phyloP scores from a whole-genome alignment of 202 grass and related monocot genomes.

The Hordeum pubiflorum region DNA sequence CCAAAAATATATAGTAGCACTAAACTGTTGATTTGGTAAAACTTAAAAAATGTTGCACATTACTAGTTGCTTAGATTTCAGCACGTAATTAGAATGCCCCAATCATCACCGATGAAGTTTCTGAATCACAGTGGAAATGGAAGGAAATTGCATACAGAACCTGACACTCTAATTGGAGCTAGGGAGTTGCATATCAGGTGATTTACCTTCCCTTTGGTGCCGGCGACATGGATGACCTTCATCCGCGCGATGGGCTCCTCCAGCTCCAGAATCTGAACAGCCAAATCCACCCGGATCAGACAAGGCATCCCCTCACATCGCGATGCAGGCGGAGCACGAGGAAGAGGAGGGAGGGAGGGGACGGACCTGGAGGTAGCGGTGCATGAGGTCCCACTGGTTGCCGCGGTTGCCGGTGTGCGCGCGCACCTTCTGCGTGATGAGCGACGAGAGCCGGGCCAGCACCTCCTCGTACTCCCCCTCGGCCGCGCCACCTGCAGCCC shows the following conservation, averaged over 20 bases:
- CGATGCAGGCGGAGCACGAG: neutral
- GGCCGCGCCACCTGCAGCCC: neutral
- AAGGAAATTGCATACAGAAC: neutral
- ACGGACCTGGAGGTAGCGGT: conserved; percentile 58
- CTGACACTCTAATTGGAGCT: neutral
- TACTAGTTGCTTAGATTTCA: neutral
- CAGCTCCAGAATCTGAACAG: conserved; percentile 77
- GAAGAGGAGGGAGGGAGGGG: no score
- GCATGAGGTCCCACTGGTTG: conserved; percentile 70
- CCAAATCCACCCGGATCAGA: conserved; percentile 20
- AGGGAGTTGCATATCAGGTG: neutral
- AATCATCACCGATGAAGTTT: neutral
- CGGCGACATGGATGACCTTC: conserved; percentile 84
- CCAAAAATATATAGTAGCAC: neutral
- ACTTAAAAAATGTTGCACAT: neutral
- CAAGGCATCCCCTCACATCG: neutral
- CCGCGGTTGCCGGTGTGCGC: conserved; percentile 53
- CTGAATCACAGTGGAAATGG: neutral
- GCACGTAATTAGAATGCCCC: neutral
- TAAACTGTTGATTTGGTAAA: neutral
- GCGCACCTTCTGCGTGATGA: conserved; percentile 68
- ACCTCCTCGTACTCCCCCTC: conserved; percentile 56
- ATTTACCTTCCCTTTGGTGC: conserved; percentile 93
- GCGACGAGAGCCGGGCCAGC: conserved; percentile 47
- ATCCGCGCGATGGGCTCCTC: conserved; percentile 65